Evolutionary conservation across 169 alveolate genomes (phyloP), one percentile per base, ranked within the genome.

Genomic region (Cryptosporidium felis): DNA sequence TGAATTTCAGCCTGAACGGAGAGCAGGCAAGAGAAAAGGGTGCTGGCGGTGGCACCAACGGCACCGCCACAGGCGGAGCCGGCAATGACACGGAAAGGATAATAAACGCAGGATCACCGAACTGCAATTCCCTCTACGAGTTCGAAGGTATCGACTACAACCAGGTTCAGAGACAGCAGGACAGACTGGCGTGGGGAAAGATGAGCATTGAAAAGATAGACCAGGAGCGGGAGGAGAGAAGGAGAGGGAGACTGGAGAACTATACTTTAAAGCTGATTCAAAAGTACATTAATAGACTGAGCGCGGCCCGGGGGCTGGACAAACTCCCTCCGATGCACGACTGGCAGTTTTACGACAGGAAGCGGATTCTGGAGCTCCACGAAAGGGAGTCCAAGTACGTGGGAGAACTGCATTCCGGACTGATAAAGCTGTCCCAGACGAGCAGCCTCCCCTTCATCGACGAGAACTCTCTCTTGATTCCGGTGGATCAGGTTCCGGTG

Each of bases 131-230:
- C 14, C 34, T 89, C 59, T 91, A 91, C 62, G 91, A 93, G 65
- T 92, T 93, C 62, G 94, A 91, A 81, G 94, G 92, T 63, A 93
- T 88, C 9, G 93, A 91, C 59, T 90, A 85, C 42, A 51, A 63
- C 62, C 91, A 90, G 66, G 89, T 89, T 66, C 82, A 82, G 16
- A 90, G 88, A 40, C 93, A 82, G 45, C 90, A 80, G 28, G 88
- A 90, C 67, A 79, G 80, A 81, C 80, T 80, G 42, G 88, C 88
- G 47, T 80, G 59, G 88, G 90, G 89, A 5, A 56, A 53, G 23
- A 74, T 74, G n/a, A 32, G 67, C 14, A 45, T 65, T 51, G 63
- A 80, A 60, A 80, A 74, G 46, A 91, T 91, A n/a, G 93, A 90
- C 16, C 91, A 90, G 49, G 93, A 89, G 82, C 89, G 89, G 10